Percentiles rank a stretch among this genome's conserved stretches.
Evolutionary conservation across 768 basidiomycete species (phyloP).

Genomic region (Plicaturopsis crispa): DNA sequence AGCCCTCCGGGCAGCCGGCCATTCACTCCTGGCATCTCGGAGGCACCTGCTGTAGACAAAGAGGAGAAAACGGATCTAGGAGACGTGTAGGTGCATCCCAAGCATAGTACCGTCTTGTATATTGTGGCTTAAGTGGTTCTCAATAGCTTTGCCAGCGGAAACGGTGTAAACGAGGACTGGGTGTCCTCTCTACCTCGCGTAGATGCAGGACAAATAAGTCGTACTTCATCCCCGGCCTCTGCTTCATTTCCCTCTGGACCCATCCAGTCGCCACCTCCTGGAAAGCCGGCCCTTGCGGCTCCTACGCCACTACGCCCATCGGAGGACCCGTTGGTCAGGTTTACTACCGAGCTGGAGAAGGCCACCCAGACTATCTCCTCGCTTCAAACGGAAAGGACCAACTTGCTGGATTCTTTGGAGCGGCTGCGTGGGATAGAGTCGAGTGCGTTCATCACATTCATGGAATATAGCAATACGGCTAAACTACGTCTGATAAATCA

Average conservation of each 20-base stretch:
- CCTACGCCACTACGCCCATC: slow-evolving; percentile 11
- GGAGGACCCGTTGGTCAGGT: slow-evolving; percentile 10
- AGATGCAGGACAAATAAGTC: slow-evolving; percentile 26
- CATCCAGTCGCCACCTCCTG: slow-evolving; percentile 12
- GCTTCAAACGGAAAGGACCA: slow-evolving; percentile 18
- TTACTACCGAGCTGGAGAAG: too few species aligned
- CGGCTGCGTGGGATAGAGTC: slow-evolving; percentile 22
- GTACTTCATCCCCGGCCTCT: slow-evolving; percentile 15
- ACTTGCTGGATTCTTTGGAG: slow-evolving; percentile 20
- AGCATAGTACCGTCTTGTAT: too few species aligned
- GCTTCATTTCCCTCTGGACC: slow-evolving; percentile 15
- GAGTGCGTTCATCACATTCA: slow-evolving; percentile 14
- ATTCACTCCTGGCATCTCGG: too few species aligned
- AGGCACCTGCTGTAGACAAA: slow-evolving; percentile 34
- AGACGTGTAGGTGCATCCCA: slow-evolving; percentile 57
- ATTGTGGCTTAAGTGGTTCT: slow-evolving; percentile 2
- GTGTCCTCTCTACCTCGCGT: slow-evolving; percentile 48
- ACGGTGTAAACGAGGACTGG: slow-evolving; percentile 44
- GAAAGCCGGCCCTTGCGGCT: slow-evolving; percentile 7
- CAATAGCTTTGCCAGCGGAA: slow-evolving; percentile 37
- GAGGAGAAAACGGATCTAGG: slow-evolving; percentile 46
- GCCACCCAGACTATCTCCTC: slow-evolving; percentile 4
- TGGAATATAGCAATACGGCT: background rate
- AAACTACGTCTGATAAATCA: slow-evolving; percentile 8
- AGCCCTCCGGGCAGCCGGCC: too few species aligned